Evolutionary conservation across 1,284 basidiomycete genomes (phyloP).

Genomic region (Trichosporon sp.): DNA sequence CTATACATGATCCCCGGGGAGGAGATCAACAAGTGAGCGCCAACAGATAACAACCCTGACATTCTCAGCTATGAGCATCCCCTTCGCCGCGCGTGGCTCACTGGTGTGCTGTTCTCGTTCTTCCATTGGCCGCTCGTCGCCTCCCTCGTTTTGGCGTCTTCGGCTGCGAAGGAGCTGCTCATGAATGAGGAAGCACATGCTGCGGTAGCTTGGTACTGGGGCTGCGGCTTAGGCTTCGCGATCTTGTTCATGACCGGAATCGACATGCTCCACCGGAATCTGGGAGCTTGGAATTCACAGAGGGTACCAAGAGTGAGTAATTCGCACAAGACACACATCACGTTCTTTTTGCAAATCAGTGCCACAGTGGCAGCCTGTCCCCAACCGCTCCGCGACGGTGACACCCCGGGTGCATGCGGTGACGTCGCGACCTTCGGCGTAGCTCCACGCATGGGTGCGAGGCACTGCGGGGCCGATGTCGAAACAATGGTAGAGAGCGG

Average conservation of each 20-base stretch:
- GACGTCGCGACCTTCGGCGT: not conserved
- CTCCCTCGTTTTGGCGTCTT: conserved; percentile 43
- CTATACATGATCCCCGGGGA: conserved; percentile 34
- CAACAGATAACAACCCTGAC: not conserved
- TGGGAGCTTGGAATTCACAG: conserved; percentile 18
- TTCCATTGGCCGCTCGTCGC: conserved; percentile 48
- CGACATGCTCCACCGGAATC: conserved; percentile 39
- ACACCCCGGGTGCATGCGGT: not conserved
- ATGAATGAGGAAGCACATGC: not conserved
- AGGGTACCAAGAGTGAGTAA: conserved; percentile 32
- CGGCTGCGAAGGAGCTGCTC: conserved; percentile 37
- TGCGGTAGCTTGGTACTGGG: conserved; percentile 40
- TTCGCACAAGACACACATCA: too few species aligned
- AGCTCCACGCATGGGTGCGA: not conserved
- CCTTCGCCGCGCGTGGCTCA: conserved; percentile 45
- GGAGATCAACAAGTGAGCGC: conserved; percentile 24
- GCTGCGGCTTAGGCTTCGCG: conserved; percentile 42
- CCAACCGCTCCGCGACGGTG: not conserved
- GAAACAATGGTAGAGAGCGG: not conserved
- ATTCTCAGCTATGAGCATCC: conserved; percentile 44
- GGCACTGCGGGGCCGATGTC: not conserved
- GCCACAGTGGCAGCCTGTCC: too few species aligned
- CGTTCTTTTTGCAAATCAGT: too few species aligned
- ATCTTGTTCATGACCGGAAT: conserved; percentile 41
- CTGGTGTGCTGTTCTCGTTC: conserved; percentile 41